phyloP scores from a whole-genome alignment of 768 basidiomycete species.

The Polyporus arcularius region DNA sequence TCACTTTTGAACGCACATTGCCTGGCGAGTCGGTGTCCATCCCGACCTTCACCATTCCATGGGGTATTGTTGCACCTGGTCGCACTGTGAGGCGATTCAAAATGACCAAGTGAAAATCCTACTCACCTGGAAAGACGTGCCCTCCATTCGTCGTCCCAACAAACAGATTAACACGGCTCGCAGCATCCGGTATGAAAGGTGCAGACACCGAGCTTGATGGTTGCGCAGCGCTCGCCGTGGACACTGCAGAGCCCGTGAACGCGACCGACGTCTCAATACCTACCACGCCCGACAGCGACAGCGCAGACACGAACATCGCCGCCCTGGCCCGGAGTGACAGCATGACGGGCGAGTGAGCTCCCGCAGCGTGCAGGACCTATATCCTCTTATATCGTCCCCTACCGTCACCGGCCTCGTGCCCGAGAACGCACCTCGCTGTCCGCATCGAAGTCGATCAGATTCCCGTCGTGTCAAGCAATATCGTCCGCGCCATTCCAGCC shows the following conservation, averaged over 20 bases:
- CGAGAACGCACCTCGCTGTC: neutral
- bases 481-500: neutral
- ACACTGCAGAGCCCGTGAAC: neutral
- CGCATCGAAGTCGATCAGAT: neutral
- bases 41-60: neutral
- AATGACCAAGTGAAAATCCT: neutral
- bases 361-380: neutral
- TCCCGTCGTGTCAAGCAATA: neutral
- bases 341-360: neutral
- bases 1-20: slow-evolving; percentile 40
- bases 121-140: slow-evolving; percentile 61
- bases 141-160: slow-evolving; percentile 67
- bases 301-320: neutral
- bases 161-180: slow-evolving; percentile 52
- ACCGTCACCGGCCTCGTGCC: neutral
- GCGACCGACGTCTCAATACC: neutral
- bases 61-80: neutral
- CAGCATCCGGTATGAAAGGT: slow-evolving; percentile 21
- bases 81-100: neutral
- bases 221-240: neutral
- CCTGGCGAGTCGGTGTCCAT: slow-evolving; percentile 63
- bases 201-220: neutral
- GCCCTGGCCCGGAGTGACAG: neutral
- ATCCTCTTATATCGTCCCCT: neutral
- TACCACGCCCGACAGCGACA: neutral